These are phyloP conservation scores for Cetraspora pellucida DNA, from an alignment of 192 early-diverging fungal genomes.

Conservation along the genomic window DNA sequence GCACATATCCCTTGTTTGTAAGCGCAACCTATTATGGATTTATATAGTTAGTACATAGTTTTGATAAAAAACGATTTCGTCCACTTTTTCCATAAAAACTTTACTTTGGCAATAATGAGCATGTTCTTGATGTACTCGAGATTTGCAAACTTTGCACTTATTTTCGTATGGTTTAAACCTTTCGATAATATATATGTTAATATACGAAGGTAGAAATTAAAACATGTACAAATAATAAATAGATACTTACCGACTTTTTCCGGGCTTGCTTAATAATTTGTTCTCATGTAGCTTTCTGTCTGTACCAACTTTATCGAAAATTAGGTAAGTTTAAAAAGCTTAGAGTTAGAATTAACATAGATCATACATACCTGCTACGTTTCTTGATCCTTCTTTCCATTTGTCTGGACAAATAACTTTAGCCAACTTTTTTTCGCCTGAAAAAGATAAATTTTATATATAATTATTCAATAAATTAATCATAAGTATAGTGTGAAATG, in stretches of 20 bases:
- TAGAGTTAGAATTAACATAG: not conserved
- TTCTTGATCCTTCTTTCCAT: constrained; percentile 67
- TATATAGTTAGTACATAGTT: no score
- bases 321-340: no score
- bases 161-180: constrained; percentile 60
- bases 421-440: constrained; percentile 62
- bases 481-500: no score
- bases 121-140: constrained; percentile 60
- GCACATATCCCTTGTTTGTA: constrained; percentile 68
- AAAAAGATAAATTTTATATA: not conserved
- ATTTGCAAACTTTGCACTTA: constrained; percentile 66
- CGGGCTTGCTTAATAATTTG: constrained; percentile 57
- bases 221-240: not conserved
- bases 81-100: no score
- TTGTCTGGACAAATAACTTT: constrained; percentile 64
- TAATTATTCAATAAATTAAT: no score
- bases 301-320: constrained; percentile 28
- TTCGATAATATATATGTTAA: constrained; percentile 27
- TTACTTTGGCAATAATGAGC: constrained; percentile 68
- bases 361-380: constrained; percentile 45
- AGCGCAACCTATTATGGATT: constrained; percentile 47
- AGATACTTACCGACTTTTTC: constrained; percentile 49
- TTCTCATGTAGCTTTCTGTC: constrained; percentile 63
- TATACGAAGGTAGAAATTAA: constrained; percentile 3
- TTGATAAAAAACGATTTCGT: no score